phyloP scores from a whole-genome alignment of 441 rosid genomes.

The Pelargonium myrrhifolium region DNA sequence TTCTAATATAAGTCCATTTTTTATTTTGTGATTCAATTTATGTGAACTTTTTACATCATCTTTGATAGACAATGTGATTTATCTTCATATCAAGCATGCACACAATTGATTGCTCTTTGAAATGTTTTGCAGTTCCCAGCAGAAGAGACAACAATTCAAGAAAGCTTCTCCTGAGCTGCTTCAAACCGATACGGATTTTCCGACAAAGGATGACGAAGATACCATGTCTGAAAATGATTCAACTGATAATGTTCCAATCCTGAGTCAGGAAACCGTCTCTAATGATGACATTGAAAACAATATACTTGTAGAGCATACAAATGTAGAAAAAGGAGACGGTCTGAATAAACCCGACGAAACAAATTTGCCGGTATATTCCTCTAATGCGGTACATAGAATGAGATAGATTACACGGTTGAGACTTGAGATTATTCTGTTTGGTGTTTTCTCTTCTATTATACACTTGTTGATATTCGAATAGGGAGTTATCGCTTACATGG shows the following conservation, averaged over 20 bases:
- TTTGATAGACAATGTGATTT: too few relatives aligned
- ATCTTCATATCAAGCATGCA: too few relatives aligned
- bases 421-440: not conserved
- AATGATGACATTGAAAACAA: slow-evolving; percentile 10
- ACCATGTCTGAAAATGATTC: slow-evolving; percentile 30
- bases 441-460: not conserved
- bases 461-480: not conserved
- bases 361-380: slow-evolving; percentile 47
- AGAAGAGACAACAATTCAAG: slow-evolving; percentile 44
- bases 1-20: too few relatives aligned
- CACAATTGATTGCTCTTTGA: not conserved
- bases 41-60: too few relatives aligned
- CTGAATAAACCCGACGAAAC: slow-evolving; percentile 33
- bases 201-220: slow-evolving; percentile 33
- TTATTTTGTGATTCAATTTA: too few relatives aligned
- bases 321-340: slow-evolving; percentile 21
- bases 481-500: not conserved
- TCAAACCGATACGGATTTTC: slow-evolving; percentile 29
- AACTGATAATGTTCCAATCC: slow-evolving; percentile 14
- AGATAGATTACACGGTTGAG: slow-evolving; percentile 1
- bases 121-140: slow-evolving; percentile 28
- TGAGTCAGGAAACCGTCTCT: slow-evolving; percentile 21
- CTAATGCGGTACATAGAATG: not conserved
- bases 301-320: slow-evolving; percentile 23
- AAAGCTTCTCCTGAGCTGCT: slow-evolving; percentile 40